Evolutionary conservation across 176 grass and related monocot genomes (phyloP).

Genomic region (Themeda triandra): DNA sequence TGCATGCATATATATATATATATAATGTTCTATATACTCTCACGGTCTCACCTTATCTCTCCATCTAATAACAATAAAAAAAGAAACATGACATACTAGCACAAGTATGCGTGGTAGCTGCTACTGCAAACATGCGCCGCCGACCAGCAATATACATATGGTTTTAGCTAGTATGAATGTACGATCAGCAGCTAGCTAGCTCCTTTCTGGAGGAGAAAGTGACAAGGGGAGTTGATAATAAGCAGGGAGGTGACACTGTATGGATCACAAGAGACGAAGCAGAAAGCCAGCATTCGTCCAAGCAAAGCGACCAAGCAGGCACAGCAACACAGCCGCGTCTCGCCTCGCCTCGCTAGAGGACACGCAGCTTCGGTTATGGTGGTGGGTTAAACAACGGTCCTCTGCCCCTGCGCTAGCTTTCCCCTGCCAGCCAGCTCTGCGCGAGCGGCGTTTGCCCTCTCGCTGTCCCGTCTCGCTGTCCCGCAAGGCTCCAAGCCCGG

Average conservation of each 20-base stretch:
- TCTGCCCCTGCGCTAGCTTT: neutral
- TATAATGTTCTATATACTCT: neutral
- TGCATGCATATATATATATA: neutral
- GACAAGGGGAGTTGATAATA: neutral
- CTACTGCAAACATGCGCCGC: slow-evolving; percentile 13
- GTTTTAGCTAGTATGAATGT: neutral
- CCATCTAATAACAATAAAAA: neutral
- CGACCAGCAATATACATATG: slow-evolving; percentile 11
- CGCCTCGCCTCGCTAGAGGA: neutral
- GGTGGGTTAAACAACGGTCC: neutral
- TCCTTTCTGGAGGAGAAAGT: neutral
- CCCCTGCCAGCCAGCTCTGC: neutral
- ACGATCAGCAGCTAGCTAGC: neutral
- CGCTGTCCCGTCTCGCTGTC: neutral
- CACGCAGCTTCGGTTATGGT: neutral
- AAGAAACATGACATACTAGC: neutral
- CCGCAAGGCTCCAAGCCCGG: slow-evolving; percentile 6
- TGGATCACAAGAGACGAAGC: slow-evolving; percentile 12
- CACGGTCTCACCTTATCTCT: neutral
- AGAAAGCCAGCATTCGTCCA: neutral
- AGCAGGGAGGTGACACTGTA: neutral
- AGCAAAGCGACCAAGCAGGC: neutral
- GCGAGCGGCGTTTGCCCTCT: neutral
- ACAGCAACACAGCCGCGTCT: neutral
- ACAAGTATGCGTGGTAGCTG: neutral